Percentiles rank a stretch among this genome's conserved stretches.
These are phyloP conservation scores for Nissolia schottii DNA, from an alignment of 306 rosid species.

Conservation along the genomic window DNA sequence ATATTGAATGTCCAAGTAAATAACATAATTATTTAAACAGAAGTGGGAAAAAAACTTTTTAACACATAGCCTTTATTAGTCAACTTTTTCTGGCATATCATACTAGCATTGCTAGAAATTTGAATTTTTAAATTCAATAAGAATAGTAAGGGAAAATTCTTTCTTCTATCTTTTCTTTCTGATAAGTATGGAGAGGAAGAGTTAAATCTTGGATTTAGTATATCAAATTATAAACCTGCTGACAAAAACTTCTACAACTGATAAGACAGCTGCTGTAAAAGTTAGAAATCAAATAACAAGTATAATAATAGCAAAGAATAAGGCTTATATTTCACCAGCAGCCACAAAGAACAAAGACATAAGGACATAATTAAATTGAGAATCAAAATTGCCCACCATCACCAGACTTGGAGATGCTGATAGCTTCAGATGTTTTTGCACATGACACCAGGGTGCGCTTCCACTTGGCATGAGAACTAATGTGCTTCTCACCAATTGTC, in stretches of 20 bases:
- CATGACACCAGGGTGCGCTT: constrained; percentile 44
- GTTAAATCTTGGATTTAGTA: not conserved
- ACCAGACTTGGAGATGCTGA: constrained; percentile 33
- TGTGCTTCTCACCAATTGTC: constrained; percentile 36
- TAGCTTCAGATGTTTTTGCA: constrained; percentile 52
- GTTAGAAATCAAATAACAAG: not conserved
- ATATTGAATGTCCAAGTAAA: not conserved
- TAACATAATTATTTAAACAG: not conserved
- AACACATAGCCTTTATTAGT: not conserved
- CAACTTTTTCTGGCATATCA: not conserved
- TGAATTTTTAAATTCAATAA: not conserved
- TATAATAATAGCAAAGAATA: not conserved
- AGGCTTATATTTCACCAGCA: not conserved
- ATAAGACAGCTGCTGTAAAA: not conserved
- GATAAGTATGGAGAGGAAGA: not conserved
- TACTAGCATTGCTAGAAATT: not conserved
- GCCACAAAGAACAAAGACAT: not conserved
- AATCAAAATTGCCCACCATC: constrained; percentile 43
- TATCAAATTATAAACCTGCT: not conserved
- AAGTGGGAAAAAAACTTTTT: not conserved
- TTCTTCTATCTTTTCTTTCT: not conserved
- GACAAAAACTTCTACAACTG: not conserved
- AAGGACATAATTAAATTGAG: not conserved
- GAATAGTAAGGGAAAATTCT: not conserved
- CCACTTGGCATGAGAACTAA: constrained; percentile 30